A percentile compares a stretch with the other conserved stretches of the same genome.
Conservation (phyloP, 306 rosid species). For the Phaseolus lunatus region DNA sequence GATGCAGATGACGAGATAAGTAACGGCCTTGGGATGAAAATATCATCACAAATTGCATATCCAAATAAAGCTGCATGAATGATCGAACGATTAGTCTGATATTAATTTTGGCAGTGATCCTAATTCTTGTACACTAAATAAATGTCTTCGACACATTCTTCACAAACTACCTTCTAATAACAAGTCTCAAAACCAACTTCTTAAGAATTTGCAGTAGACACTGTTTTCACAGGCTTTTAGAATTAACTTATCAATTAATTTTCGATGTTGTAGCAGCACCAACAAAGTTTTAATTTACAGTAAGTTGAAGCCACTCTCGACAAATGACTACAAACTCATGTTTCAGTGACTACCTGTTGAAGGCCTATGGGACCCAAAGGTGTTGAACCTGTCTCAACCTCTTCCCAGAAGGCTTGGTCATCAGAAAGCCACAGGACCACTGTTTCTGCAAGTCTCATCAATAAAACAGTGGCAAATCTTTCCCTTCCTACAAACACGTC, state of each 20-base stretch:
- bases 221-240: slow-evolving; percentile 1
- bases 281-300: slow-evolving; percentile 28
- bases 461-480: slow-evolving; percentile 81
- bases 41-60: slow-evolving; percentile 92
- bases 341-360: slow-evolving; percentile 71
- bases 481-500: slow-evolving; percentile 90
- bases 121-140: slow-evolving; percentile 3
- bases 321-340: slow-evolving; percentile 1
- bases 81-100: slow-evolving; percentile 4
- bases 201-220: background rate
- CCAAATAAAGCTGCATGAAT: slow-evolving; percentile 79
- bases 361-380: slow-evolving; percentile 90
- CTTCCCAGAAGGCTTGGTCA: slow-evolving; percentile 92
- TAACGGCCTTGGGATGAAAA: slow-evolving; percentile 92
- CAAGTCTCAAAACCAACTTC: background rate
- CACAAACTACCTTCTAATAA: background rate
- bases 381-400: slow-evolving; percentile 65
- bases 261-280: slow-evolving; percentile 11
- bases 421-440: slow-evolving; percentile 86
- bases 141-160: background rate
- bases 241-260: background rate
- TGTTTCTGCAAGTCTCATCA: slow-evolving; percentile 90
- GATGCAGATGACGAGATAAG: slow-evolving; percentile 82
- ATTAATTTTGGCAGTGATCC: slow-evolving; percentile 16
- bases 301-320: background rate